phyloP scores from a whole-genome alignment of 768 basidiomycete genomes.

The Boletus huronensis region DNA sequence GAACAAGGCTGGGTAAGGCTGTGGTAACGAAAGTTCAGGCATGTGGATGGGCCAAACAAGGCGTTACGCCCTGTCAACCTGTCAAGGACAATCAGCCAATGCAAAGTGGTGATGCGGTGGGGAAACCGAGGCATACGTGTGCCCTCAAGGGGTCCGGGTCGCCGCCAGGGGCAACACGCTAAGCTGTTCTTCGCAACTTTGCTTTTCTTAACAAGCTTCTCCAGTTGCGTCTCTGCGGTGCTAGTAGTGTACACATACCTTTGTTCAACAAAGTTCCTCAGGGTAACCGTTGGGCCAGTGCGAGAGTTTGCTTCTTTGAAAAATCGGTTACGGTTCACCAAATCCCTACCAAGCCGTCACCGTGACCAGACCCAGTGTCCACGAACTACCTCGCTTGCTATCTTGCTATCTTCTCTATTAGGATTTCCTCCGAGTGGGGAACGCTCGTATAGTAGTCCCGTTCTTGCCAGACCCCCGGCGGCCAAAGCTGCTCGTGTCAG shows the following conservation, averaged over 20 bases:
- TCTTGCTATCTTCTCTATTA: not conserved
- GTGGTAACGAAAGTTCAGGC: not conserved
- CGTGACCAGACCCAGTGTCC: not conserved
- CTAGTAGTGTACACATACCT: too few relatives aligned
- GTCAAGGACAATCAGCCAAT: not conserved
- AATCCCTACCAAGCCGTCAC: not conserved
- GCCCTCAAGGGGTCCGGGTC: not conserved
- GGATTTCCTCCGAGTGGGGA: not conserved
- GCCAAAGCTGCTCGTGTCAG: not conserved
- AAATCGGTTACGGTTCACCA: not conserved
- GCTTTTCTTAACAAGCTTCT: not conserved
- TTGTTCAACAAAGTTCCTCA: too few relatives aligned
- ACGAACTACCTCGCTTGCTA: not conserved
- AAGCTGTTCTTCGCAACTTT: too few relatives aligned
- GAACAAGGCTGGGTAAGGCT: not conserved
- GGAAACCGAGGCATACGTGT: not conserved
- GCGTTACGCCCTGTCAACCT: not conserved
- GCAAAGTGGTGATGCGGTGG: not conserved
- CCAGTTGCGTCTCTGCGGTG: not conserved
- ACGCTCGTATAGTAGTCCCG: not conserved
- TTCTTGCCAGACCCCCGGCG: not conserved
- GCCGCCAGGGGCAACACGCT: not conserved
- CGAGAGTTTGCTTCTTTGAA: too few relatives aligned
- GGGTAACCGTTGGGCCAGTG: too few relatives aligned
- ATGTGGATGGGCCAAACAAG: not conserved